A percentile compares a stretch with the other conserved stretches of the same genome.
phyloP scores from a whole-genome alignment of 1,284 basidiomycete genomes.

The Polyporus tsugae region DNA sequence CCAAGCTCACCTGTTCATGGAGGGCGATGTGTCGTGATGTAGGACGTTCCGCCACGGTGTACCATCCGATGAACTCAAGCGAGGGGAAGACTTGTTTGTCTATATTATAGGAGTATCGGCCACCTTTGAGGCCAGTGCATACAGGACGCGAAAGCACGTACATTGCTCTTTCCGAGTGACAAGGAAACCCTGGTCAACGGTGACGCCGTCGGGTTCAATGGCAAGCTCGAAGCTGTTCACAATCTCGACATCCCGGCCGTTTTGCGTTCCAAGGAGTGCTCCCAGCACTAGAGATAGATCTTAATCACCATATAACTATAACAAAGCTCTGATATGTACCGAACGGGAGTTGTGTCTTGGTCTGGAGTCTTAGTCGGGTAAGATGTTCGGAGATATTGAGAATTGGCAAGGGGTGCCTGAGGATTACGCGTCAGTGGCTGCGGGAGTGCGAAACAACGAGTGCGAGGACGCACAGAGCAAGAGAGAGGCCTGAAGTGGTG shows the following conservation, averaged over 20 bases:
- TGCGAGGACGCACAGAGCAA: slow-evolving; percentile 66
- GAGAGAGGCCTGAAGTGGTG: slow-evolving; percentile 72
- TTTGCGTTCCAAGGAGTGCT: slow-evolving; percentile 93
- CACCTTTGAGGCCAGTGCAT: not conserved
- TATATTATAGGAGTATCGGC: slow-evolving; percentile 44
- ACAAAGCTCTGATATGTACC: slow-evolving; percentile 50
- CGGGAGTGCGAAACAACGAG: not conserved
- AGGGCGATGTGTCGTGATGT: slow-evolving; percentile 79
- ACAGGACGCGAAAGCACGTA: slow-evolving; percentile 47
- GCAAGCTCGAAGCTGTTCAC: slow-evolving; percentile 96
- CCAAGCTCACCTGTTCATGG: slow-evolving; percentile 78
- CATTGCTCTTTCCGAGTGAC: slow-evolving; percentile 90
- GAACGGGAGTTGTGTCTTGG: slow-evolving; percentile 66
- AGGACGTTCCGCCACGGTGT: slow-evolving; percentile 82
- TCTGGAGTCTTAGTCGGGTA: slow-evolving; percentile 84
- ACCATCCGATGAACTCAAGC: slow-evolving; percentile 97
- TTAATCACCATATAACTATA: slow-evolving; percentile 9
- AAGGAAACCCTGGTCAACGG: slow-evolving; percentile 85
- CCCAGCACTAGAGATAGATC: slow-evolving; percentile 74
- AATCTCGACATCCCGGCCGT: slow-evolving; percentile 93
- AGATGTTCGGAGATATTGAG: slow-evolving; percentile 97
- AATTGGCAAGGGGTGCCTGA: slow-evolving; percentile 94
- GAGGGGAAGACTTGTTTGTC: slow-evolving; percentile 99
- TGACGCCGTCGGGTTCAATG: slow-evolving; percentile 58
- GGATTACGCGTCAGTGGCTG: slow-evolving; percentile 23